Percentiles rank a stretch among this genome's conserved stretches.
Evolutionary conservation across 768 basidiomycete species (phyloP).

Genomic region (Fistulinella prunicolor): DNA sequence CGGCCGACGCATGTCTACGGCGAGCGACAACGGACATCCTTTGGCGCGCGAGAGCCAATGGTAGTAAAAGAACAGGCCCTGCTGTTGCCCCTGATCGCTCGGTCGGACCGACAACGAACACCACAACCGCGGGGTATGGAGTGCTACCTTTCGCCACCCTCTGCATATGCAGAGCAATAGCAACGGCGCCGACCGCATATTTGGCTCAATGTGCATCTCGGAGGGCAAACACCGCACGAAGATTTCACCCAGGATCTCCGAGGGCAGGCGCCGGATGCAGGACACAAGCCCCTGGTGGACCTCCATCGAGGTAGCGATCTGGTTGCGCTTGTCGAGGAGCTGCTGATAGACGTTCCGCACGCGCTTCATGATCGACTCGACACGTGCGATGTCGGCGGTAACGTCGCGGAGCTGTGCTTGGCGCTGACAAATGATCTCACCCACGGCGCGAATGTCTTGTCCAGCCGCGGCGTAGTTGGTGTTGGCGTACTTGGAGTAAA

Average conservation of each 20-base stretch:
- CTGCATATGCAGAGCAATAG: constrained; percentile 40
- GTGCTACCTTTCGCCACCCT: constrained; percentile 40
- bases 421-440: constrained; percentile 13
- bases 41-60: constrained; percentile 21
- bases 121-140: constrained; percentile 46
- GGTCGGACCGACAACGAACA: constrained; percentile 34
- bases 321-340: constrained; percentile 11
- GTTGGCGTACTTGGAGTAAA: constrained; percentile 13
- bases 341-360: constrained; percentile 7
- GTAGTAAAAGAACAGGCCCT: constrained; percentile 12
- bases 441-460: constrained; percentile 10
- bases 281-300: constrained; percentile 23
- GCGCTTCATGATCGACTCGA: constrained; percentile 13
- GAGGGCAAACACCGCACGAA: constrained; percentile 39
- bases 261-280: constrained; percentile 37
- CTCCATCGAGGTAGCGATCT: constrained; percentile 15
- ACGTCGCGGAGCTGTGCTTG: constrained; percentile 14
- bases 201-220: constrained; percentile 24
- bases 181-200: constrained; percentile 31
- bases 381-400: constrained; percentile 9
- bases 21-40: constrained; percentile 20
- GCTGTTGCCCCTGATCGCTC: constrained; percentile 6
- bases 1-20: constrained; percentile 12
- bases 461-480: constrained; percentile 15
- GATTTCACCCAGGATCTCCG: constrained; percentile 47